These are phyloP conservation scores for Trichoderma lentiforme DNA, from an alignment of 2,329 filamentous ascomycete species.

Conservation along the genomic window DNA sequence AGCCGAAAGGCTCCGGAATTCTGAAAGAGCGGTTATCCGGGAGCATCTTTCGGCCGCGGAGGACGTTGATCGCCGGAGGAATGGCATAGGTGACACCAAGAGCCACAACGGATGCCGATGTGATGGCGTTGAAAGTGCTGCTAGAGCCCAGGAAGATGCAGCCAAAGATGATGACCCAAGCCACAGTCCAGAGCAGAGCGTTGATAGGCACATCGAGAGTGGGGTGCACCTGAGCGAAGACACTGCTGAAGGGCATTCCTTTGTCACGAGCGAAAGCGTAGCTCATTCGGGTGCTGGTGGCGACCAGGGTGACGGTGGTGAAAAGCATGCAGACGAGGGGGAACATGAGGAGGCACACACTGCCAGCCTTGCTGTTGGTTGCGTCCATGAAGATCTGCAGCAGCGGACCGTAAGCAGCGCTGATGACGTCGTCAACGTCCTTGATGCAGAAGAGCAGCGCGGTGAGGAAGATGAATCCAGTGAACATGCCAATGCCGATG, in stretches of 20 bases:
- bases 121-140: slow-evolving; percentile 68
- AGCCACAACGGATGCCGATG: slow-evolving; percentile 69
- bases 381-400: slow-evolving; percentile 63
- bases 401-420: slow-evolving; percentile 54
- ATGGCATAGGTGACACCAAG: slow-evolving; percentile 73
- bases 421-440: slow-evolving; percentile 55
- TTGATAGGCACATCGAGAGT: slow-evolving; percentile 64
- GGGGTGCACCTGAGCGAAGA: slow-evolving; percentile 61
- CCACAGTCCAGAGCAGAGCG: slow-evolving; percentile 58
- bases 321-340: slow-evolving; percentile 64
- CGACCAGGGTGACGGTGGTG: slow-evolving; percentile 62
- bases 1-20: slow-evolving; percentile 35
- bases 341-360: slow-evolving; percentile 63
- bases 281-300: slow-evolving; percentile 63
- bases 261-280: slow-evolving; percentile 65
- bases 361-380: slow-evolving; percentile 59
- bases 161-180: slow-evolving; percentile 65
- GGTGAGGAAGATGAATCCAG: slow-evolving; percentile 61
- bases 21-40: slow-evolving; percentile 47
- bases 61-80: slow-evolving; percentile 65
- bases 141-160: slow-evolving; percentile 66
- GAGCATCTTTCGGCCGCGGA: slow-evolving; percentile 63
- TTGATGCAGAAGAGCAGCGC: slow-evolving; percentile 62
- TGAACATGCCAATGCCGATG: slow-evolving; percentile 60
- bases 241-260: slow-evolving; percentile 60